These are phyloP conservation scores for Daldinia bambusicola DNA, from an alignment of 495 filamentous ascomycete species.

Conservation along the genomic window DNA sequence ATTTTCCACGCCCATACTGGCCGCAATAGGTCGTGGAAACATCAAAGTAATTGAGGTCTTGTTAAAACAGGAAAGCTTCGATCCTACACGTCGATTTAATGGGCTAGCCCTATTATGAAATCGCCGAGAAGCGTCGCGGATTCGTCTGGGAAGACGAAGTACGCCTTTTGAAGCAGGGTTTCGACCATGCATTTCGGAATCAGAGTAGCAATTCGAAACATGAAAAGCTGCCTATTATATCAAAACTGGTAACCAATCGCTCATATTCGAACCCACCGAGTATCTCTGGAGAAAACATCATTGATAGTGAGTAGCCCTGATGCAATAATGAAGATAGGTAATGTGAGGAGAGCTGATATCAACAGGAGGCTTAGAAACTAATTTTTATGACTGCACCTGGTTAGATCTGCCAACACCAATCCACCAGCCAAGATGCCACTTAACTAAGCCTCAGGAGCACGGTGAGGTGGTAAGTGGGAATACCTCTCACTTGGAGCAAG, in stretches of 20 bases:
- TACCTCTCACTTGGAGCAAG: no score
- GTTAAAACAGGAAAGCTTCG: not conserved
- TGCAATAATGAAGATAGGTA: not conserved
- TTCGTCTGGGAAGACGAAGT: not conserved
- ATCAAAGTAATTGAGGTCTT: not conserved
- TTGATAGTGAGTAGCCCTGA: not conserved
- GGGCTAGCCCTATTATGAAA: slow-evolving; percentile 1
- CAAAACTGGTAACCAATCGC: not conserved
- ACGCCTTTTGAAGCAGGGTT: not conserved
- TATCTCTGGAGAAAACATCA: not conserved
- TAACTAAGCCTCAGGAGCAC: not conserved
- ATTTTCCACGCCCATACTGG: not conserved
- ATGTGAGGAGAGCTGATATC: not conserved
- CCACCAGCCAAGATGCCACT: not conserved
- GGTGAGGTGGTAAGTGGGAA: not conserved
- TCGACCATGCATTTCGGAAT: not conserved
- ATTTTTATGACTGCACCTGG: not conserved
- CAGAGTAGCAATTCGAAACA: not conserved
- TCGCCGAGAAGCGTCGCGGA: not conserved
- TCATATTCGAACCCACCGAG: not conserved
- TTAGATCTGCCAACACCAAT: not conserved
- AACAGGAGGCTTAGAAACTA: not conserved
- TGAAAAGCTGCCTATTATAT: not conserved
- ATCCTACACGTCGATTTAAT: not conserved
- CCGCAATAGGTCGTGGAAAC: not conserved